Conservation (phyloP, 345 rosid genomes). For the Gossypium mustelinum region DNA sequence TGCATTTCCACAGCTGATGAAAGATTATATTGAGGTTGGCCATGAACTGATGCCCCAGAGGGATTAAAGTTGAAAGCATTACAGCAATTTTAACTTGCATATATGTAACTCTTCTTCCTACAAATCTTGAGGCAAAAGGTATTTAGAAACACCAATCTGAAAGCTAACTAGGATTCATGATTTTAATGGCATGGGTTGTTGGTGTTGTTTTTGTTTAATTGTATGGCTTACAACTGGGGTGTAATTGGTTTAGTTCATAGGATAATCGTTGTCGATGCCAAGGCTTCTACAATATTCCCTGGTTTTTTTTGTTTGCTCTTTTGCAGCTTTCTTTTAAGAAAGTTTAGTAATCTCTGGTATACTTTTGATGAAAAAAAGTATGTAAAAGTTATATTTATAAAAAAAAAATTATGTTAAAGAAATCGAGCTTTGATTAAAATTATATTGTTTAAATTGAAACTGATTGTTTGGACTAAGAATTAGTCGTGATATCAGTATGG, state of each 20-base stretch:
- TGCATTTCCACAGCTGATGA: slow-evolving; percentile 34
- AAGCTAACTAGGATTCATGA: slow-evolving; percentile 27
- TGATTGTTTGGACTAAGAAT: too few species aligned
- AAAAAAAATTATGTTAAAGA: too few species aligned
- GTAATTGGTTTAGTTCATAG: not conserved
- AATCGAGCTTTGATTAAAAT: too few species aligned
- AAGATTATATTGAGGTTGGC: slow-evolving; percentile 19
- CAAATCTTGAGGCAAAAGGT: slow-evolving; percentile 8
- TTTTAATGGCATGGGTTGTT: not conserved
- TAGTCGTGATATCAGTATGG: too few species aligned
- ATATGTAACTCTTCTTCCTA: not conserved
- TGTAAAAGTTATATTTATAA: too few species aligned
- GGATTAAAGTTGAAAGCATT: slow-evolving; percentile 1
- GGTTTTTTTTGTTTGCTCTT: not conserved
- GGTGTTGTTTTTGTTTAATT: not conserved
- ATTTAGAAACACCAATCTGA: slow-evolving; percentile 17
- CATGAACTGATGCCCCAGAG: slow-evolving; percentile 44
- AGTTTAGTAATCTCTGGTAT: too few species aligned
- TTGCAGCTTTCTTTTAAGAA: too few species aligned
- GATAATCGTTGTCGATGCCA: not conserved
- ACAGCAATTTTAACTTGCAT: not conserved
- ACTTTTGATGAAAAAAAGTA: too few species aligned
- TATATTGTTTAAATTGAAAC: too few species aligned
- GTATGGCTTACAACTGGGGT: not conserved
- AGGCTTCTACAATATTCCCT: not conserved